phyloP scores from a whole-genome alignment of 306 rosid genomes.

The peach (Prunus persica) region DNA sequence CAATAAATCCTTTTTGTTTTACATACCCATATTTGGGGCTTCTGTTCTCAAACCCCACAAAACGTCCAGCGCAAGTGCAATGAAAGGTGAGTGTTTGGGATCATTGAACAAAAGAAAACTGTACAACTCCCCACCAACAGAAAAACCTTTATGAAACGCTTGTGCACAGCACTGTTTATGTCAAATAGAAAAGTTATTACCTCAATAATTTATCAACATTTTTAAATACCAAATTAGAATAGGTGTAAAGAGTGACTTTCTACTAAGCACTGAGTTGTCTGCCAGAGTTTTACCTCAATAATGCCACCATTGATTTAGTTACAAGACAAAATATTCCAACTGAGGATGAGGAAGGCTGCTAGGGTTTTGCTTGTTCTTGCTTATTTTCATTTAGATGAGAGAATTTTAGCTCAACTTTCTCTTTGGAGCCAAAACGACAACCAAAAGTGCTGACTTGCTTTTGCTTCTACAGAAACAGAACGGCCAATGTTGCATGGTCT shows the following conservation, averaged over 20 bases:
- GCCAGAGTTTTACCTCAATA: not conserved
- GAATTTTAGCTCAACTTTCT: not conserved
- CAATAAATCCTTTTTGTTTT: not conserved
- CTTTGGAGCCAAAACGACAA: conserved; percentile 7
- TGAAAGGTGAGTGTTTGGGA: not conserved
- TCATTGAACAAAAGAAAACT: not conserved
- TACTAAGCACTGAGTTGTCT: conserved; percentile 5
- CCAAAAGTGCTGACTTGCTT: not conserved
- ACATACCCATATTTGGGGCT: not conserved
- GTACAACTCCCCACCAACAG: not conserved
- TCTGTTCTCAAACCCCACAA: not conserved
- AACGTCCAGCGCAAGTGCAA: not conserved
- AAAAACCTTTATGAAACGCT: too few species aligned
- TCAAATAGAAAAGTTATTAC: too few species aligned
- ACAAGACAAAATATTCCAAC: conserved; percentile 1
- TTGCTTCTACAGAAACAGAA: not conserved
- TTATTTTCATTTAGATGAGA: not conserved
- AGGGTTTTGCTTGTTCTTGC: not conserved
- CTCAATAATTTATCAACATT: too few species aligned
- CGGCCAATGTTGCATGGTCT: not conserved
- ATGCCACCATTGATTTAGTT: not conserved
- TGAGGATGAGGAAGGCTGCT: not conserved
- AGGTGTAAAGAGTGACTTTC: conserved; percentile 1
- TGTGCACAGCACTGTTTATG: fast-evolving
- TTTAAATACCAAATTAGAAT: not conserved